A percentile compares a stretch with the other conserved stretches of the same genome.
These are phyloP conservation scores for Pestalotiopsis sp. DNA, from an alignment of 2,329 filamentous ascomycete genomes.

Conservation along the genomic window DNA sequence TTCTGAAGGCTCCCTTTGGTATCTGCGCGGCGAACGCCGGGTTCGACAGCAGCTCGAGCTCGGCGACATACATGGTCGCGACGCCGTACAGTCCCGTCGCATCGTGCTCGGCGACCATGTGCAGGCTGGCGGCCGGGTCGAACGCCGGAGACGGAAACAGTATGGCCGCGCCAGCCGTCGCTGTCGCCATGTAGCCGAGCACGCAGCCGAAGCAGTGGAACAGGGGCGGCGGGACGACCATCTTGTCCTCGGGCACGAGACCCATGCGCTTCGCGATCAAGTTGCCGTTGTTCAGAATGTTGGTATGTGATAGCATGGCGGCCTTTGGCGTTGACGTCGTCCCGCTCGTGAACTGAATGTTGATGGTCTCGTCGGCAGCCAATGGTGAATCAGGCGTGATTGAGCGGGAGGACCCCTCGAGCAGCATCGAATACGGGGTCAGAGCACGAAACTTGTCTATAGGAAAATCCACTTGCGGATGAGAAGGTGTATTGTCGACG, in stretches of 20 bases:
- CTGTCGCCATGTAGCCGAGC: slow-evolving; percentile 94
- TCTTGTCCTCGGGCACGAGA: slow-evolving; percentile 69
- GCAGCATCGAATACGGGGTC: slow-evolving; percentile 45
- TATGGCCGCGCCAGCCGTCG: slow-evolving; percentile 75
- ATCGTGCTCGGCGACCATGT: slow-evolving; percentile 50
- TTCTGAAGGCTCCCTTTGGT: slow-evolving; percentile 29
- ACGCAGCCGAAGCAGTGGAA: slow-evolving; percentile 92
- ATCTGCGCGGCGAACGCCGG: slow-evolving; percentile 27
- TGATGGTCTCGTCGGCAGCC: slow-evolving; percentile 70
- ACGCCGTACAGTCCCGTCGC: slow-evolving; percentile 80
- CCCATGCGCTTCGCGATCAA: slow-evolving; percentile 86
- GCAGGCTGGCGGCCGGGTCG: slow-evolving; percentile 71
- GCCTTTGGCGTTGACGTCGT: slow-evolving; percentile 91
- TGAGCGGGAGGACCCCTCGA: slow-evolving; percentile 25
- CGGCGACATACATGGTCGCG: slow-evolving; percentile 89
- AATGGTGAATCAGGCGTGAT: slow-evolving; percentile 48
- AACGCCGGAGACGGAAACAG: slow-evolving; percentile 88
- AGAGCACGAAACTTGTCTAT: slow-evolving; percentile 41
- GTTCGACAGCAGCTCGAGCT: slow-evolving; percentile 73
- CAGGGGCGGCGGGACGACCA: slow-evolving; percentile 83
- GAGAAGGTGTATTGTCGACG: slow-evolving; percentile 70
- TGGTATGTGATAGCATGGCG: slow-evolving; percentile 80
- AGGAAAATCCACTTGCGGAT: slow-evolving; percentile 44
- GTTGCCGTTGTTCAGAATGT: slow-evolving; percentile 89
- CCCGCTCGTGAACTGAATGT: slow-evolving; percentile 97